Evolutionary conservation across 345 rosid genomes (phyloP).

Genomic region (Gossypium rotundifolium): DNA sequence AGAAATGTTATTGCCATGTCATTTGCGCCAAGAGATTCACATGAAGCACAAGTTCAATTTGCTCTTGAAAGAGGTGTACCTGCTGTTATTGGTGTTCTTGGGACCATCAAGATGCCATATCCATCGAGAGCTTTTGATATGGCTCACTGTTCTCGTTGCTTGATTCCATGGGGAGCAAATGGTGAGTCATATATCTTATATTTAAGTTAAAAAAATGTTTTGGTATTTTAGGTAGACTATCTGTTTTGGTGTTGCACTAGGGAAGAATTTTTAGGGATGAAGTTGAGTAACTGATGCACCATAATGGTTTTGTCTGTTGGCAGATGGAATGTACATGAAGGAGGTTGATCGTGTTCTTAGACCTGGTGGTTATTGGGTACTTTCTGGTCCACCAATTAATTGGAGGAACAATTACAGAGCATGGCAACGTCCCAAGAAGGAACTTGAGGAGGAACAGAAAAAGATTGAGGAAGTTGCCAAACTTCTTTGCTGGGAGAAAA

Average conservation of each 20-base stretch:
- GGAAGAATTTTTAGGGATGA: background rate
- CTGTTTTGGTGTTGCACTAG: background rate
- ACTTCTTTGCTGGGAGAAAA: conserved; percentile 97
- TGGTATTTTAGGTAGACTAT: background rate
- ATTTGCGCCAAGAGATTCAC: conserved; percentile 97
- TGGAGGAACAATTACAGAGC: conserved; percentile 80
- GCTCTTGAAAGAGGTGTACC: conserved; percentile 99
- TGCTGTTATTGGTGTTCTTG: conserved; percentile 96
- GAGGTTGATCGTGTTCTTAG: background rate
- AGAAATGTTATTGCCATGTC: conserved; percentile 96
- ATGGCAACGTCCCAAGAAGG: conserved; percentile 95
- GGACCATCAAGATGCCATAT: conserved; percentile 85
- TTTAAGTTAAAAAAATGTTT: background rate
- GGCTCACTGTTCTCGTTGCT: conserved; percentile 99
- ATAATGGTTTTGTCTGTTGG: background rate
- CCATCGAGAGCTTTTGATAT: conserved; percentile 92
- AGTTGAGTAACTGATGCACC: background rate
- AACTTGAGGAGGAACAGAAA: conserved; percentile 81
- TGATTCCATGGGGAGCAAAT: conserved; percentile 94
- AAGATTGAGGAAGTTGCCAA: conserved; percentile 81
- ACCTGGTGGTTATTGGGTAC: conserved; percentile 79
- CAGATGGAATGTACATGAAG: background rate
- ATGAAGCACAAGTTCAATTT: conserved; percentile 98
- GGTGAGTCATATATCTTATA: conserved; percentile 38
- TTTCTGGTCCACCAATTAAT: conserved; percentile 96